Percentiles rank a stretch among this genome's conserved stretches.
These are phyloP conservation scores for Rhizopus arrhizus DNA, from an alignment of 371 early-diverging fungal genomes.

Conservation along the genomic window DNA sequence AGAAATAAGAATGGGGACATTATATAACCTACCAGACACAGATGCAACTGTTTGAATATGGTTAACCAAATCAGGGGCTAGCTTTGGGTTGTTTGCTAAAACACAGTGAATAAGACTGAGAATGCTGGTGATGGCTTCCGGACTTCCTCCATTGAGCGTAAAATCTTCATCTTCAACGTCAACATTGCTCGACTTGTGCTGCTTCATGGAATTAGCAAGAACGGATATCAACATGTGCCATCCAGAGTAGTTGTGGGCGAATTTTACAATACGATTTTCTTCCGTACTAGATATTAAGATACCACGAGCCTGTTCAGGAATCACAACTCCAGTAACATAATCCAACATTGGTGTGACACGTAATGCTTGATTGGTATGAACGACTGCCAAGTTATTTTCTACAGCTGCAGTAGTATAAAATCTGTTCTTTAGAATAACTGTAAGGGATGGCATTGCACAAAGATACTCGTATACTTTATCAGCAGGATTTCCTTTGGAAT, in stretches of 20 bases:
- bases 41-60: conserved; percentile 31
- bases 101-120: conserved; percentile 34
- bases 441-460: conserved; percentile 21
- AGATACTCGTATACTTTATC: conserved; percentile 35
- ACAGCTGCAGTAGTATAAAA: conserved; percentile 12
- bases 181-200: neutral
- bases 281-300: conserved; percentile 19
- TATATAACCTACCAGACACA: neutral
- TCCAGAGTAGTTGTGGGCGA: conserved; percentile 28
- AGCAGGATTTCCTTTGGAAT: conserved; percentile 2
- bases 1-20: conserved; percentile 29
- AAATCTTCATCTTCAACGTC: conserved; percentile 28
- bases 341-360: conserved; percentile 15
- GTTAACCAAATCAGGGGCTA: conserved; percentile 26
- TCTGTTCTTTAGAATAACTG: conserved; percentile 23
- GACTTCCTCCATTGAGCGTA: conserved; percentile 22
- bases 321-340: conserved; percentile 12
- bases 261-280: conserved; percentile 30
- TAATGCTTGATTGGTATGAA: conserved; percentile 19
- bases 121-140: conserved; percentile 28
- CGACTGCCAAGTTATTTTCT: conserved; percentile 12
- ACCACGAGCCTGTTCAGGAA: conserved; percentile 30
- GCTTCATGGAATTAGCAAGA: conserved; percentile 27
- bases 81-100: conserved; percentile 20
- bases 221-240: conserved; percentile 40